Evolutionary conservation across 2,329 filamentous ascomycete genomes (phyloP), one percentile per base, ranked within the genome.

Genomic region (Xylariales sp.): DNA sequence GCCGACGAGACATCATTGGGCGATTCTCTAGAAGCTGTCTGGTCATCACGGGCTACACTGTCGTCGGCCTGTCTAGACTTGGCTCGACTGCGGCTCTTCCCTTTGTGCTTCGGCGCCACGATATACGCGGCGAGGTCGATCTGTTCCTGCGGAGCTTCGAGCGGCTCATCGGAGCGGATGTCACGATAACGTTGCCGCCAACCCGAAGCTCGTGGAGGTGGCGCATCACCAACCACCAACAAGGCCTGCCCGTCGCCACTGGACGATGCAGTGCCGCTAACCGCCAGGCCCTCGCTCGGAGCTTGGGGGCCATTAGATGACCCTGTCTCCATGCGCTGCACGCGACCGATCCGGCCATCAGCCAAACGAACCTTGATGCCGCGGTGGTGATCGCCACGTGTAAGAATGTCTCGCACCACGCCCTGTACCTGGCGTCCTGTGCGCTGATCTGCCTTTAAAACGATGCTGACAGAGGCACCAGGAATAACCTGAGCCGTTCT

Each of bases 311-410:
- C 15, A 1, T 14, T 15, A 10, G 31, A 10, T 15, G 12, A n/a
- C 1, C 21, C 16, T 40, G 12, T 44, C 3, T 62, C 67, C 60
- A 87, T 71, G 32, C 71, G 68, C 61, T 90, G 86, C 20, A 91
- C 86, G 12, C 86, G 68, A 2, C 86, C 86, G 3, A 91, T 77
- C 19, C 83, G 72, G 1, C 86, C 86, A 58, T 86, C 84, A 1
- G 68, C 64, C 5, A 91, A 68, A 3, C 86, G 77, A 18, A 90
- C 85, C 61, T 90, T 91, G 65, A 90, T 86, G 25, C 86, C 86
- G 8, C 84, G 74, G 3, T 84, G 84, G 53, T 91, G 86, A 51
- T 90, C 78, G 19, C 84, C 84, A 1, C 76, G 69, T 2, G 86
- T 90, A 35, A 91, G 69, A 0, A 90, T 60, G 33, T 88, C 77